Base-by-base conservation (phyloP, 2,329 filamentous ascomycete genomes). In the Grosmannia penicillata region DNA sequence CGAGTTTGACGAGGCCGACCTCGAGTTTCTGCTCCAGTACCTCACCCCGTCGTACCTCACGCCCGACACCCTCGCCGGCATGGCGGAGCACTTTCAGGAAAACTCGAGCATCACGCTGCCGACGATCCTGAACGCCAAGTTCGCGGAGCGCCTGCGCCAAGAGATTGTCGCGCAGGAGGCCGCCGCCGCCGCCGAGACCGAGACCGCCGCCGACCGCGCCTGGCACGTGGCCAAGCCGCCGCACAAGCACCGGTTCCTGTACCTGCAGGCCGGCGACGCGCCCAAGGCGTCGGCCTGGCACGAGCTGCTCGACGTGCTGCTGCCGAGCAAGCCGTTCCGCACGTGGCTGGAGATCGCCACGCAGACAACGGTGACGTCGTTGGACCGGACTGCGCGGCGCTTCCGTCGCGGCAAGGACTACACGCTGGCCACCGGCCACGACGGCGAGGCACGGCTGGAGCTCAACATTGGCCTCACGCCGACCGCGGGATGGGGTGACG, bases 231-330 rank as follows among this genome's bases (percentile, higher is more conserved):
- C 91, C 7, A 72, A 75, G 24, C 91, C 91, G 28, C 91, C 91
- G 1, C 87, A 98, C 62, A 98, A 98, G 63, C 86, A 95, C 54
- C 82, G 87, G 13, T 98, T 81, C 56, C 66, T 94, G 3, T 98
- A 91, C 58, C 71, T 83, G 43, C 76, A 85, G 48, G 63, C 60
- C 47, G 66, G 51, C 36, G 58, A 59, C 17, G 43, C 42, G 19
- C 47, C 51, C 1, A 59, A 66, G 32, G 57, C 63, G 36, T 72
- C 70, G 13, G 71, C 83, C 1, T 68, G 93, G 42, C 74, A 78
- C 39, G 83, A 93, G 55, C 66, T 98, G 8, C 59, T 95, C 10
- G 76, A 93, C 46, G 72, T 80, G 11, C 71, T 96, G 39, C 68
- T 98, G 15, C 87, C 91, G 0, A 93, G 85, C 43, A 68, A 70